Conservation (phyloP, 768 basidiomycete species). For the Albatrellus ellisii region DNA sequence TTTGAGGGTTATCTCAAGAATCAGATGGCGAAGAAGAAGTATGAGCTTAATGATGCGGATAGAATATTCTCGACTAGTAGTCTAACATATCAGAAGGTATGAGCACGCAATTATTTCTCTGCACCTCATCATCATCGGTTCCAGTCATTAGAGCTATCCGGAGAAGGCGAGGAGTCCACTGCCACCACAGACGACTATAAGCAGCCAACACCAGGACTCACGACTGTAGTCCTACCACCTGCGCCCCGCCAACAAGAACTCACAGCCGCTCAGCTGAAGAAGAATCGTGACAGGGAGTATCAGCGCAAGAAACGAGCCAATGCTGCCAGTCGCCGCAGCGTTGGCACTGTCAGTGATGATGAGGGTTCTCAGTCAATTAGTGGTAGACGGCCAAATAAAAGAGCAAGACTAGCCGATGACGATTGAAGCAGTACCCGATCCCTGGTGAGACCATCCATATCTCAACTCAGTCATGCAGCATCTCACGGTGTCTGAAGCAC, state of each 20-base stretch:
- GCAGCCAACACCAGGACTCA: conserved; percentile 57
- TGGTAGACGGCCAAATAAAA: conserved; percentile 50
- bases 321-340: conserved; percentile 41
- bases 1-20: conserved; percentile 83
- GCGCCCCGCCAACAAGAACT: conserved; percentile 57
- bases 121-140: not conserved
- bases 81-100: conserved; percentile 65
- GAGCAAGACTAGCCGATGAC: conserved; percentile 53
- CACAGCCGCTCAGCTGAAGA: conserved; percentile 62
- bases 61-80: conserved; percentile 78
- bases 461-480: too few species aligned
- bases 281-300: conserved; percentile 68
- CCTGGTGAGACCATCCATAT: too few species aligned
- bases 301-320: conserved; percentile 62
- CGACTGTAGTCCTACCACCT: conserved; percentile 67
- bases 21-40: conserved; percentile 53
- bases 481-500: too few species aligned
- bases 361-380: conserved; percentile 33
- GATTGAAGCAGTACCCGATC: too few species aligned
- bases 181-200: conserved; percentile 59
- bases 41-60: conserved; percentile 67
- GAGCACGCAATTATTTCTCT: conserved; percentile 1
- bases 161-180: conserved; percentile 50
- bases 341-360: conserved; percentile 62
- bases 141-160: conserved; percentile 64